Evolutionary conservation across 768 basidiomycete species (phyloP).

Genomic region (Agaricus subrufescens): DNA sequence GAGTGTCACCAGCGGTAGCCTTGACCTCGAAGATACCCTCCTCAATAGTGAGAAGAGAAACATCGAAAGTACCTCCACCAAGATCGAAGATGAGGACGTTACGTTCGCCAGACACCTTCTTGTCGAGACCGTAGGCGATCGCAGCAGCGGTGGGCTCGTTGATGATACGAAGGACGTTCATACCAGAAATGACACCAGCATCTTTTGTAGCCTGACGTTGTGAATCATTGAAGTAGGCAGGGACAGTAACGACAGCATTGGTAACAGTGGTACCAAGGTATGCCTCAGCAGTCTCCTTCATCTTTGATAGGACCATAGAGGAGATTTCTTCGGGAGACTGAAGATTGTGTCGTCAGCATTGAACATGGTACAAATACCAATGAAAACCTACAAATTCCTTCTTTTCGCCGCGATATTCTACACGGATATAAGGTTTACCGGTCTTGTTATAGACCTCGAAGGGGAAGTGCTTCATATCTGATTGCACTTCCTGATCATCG

Average conservation of each 20-base stretch:
- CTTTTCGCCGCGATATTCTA: constrained; percentile 88
- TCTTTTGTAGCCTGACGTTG: constrained; percentile 99
- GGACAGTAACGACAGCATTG: constrained; percentile 95
- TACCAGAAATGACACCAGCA: constrained; percentile 88
- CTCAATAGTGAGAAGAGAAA: constrained; percentile 92
- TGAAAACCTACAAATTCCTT: constrained; percentile 80
- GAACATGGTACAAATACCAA: not conserved
- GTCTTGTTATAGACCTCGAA: constrained; percentile 85
- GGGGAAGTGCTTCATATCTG: constrained; percentile 88
- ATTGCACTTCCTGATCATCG: constrained; percentile 78
- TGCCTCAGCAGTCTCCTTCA: constrained; percentile 98
- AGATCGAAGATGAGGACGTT: constrained; percentile 99
- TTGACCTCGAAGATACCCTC: constrained; percentile 99
- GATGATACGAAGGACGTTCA: constrained; percentile 97
- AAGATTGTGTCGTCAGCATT: constrained; percentile 13
- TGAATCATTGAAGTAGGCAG: constrained; percentile 99
- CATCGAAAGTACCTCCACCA: constrained; percentile 98
- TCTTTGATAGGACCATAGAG: constrained; percentile 95
- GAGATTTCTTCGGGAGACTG: constrained; percentile 96
- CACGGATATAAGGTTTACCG: constrained; percentile 85
- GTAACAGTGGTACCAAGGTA: constrained; percentile 81
- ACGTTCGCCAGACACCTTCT: constrained; percentile 84
- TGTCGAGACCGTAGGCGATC: constrained; percentile 98
- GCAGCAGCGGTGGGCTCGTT: constrained; percentile 99
- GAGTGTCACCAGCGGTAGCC: constrained; percentile 97